Evolutionary conservation across 1,139 yeast species (phyloP).

Genomic region (Zygosaccharomyces pseudobailii): DNA sequence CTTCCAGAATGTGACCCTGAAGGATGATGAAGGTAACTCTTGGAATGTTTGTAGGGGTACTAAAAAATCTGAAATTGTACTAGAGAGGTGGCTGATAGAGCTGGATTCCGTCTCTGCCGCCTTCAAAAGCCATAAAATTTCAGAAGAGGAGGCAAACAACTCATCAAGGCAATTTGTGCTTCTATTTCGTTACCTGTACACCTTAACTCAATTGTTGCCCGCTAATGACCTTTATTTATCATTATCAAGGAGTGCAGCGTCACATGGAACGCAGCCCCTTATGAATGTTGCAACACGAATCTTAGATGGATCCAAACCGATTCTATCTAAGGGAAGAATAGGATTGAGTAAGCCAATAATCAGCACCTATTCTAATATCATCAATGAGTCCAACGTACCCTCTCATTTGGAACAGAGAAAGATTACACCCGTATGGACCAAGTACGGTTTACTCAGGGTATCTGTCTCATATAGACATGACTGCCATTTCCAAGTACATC

Average conservation of each 20-base stretch:
- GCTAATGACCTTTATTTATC: constrained; percentile 51
- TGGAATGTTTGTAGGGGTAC: constrained; percentile 52
- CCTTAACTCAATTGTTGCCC: constrained; percentile 67
- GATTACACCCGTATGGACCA: constrained; percentile 67
- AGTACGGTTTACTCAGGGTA: constrained; percentile 65
- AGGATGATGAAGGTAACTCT: constrained; percentile 45
- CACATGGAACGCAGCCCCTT: constrained; percentile 19
- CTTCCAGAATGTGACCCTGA: constrained; percentile 58
- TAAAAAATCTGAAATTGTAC: constrained; percentile 71
- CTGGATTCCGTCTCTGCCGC: constrained; percentile 44
- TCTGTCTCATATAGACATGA: constrained; percentile 77
- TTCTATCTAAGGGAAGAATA: constrained; percentile 74
- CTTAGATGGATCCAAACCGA: constrained; percentile 72
- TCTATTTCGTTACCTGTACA: constrained; percentile 67
- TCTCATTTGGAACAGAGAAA: constrained; percentile 56
- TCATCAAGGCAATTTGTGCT: constrained; percentile 51
- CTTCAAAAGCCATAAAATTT: constrained; percentile 29
- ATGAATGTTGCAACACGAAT: constrained; percentile 52
- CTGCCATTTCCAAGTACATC: constrained; percentile 60
- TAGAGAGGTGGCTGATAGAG: constrained; percentile 90
- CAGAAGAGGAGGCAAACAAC: constrained; percentile 16
- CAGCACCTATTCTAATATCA: constrained; percentile 39
- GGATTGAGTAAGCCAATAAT: constrained; percentile 72
- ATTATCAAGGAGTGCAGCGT: constrained; percentile 34
- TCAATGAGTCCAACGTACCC: constrained; percentile 37